Conservation (phyloP, 441 rosid species). For the Iberis amara region DNA sequence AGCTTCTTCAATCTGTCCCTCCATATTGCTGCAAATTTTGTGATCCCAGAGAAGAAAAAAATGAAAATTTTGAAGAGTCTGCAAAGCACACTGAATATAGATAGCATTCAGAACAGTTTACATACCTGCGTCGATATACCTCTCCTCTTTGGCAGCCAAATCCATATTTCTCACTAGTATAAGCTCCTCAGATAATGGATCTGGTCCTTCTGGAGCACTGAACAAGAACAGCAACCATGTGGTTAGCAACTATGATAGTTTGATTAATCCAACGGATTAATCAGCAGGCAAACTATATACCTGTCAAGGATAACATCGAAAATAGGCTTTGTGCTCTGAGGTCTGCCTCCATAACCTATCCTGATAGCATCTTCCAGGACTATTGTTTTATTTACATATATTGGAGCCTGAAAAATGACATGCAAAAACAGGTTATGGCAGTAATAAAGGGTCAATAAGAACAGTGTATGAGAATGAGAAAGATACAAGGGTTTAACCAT, state of each 20-base stretch:
- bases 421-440: constrained; percentile 5
- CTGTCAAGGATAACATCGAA: constrained; percentile 82
- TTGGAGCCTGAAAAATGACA: constrained; percentile 61
- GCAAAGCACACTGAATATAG: constrained; percentile 13
- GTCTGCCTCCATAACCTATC: constrained; percentile 67
- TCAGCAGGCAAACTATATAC: constrained; percentile 29
- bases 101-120: constrained; percentile 8
- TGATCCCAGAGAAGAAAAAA: background rate
- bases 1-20: constrained; percentile 62
- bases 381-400: constrained; percentile 71
- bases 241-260: constrained; percentile 28
- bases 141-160: constrained; percentile 73
- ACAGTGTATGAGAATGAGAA: background rate
- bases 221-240: constrained; percentile 25
- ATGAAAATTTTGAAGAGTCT: background rate
- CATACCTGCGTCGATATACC: constrained; percentile 89
- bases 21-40: constrained; percentile 48
- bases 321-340: constrained; percentile 42
- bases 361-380: constrained; percentile 65
- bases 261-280: constrained; percentile 6
- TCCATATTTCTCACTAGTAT: constrained; percentile 59
- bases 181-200: constrained; percentile 65
- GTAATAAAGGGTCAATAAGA: background rate
- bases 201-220: constrained; percentile 78
- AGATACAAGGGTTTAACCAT: background rate